Base-by-base conservation (phyloP, 1,139 yeast genomes). In the Protomyces inundatus region DNA sequence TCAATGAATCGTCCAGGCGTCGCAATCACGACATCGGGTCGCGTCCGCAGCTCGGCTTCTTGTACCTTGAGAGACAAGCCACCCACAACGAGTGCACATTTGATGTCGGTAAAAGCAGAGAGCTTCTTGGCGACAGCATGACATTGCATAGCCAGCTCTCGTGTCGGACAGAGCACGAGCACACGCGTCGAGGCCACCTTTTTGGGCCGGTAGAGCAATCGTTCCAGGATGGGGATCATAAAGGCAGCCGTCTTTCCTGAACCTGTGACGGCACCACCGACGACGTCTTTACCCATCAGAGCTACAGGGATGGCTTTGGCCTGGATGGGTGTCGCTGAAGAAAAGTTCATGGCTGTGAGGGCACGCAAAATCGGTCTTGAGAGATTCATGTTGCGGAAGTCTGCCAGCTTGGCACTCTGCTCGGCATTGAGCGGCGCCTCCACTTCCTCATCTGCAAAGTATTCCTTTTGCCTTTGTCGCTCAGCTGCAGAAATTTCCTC, bases 191-290 rank as follows among this genome's bases (percentile, higher is more conserved):
- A 83, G 1, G 97, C 86, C 7, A 87, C 78, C 71, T 88, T 88
- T 61, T 89, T 81, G 7, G 98, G 97, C 71, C 95, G 88, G 76
- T 87, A 93, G 40, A 93, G 77, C 55, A 93, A 79, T 79, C 98
- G 85, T 77, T 95, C 98, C 67, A 95, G 84, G 50, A 93, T 89
- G 16, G 98, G 99, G 65, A 93, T 88, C 86, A 93, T 85, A 73
- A 90, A 93, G 1, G 98, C 98, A 4, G 98, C 98, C 23, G 99
- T 95, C 75, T 93, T 93, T 83, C 99, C 99, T 42, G 98, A 90
- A 78, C 99, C 99, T 3, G 99, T 93, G 35, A 89, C 96, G 45
- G 98, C 98, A 79, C 98, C 98, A n/a, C 98, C 99, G 70, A 93
- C 97, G 63, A 93, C 84, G 75, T 90, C 97, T 73, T 89, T 91